Base-by-base conservation (phyloP, 768 basidiomycete genomes). In the Boletus coccyginus region DNA sequence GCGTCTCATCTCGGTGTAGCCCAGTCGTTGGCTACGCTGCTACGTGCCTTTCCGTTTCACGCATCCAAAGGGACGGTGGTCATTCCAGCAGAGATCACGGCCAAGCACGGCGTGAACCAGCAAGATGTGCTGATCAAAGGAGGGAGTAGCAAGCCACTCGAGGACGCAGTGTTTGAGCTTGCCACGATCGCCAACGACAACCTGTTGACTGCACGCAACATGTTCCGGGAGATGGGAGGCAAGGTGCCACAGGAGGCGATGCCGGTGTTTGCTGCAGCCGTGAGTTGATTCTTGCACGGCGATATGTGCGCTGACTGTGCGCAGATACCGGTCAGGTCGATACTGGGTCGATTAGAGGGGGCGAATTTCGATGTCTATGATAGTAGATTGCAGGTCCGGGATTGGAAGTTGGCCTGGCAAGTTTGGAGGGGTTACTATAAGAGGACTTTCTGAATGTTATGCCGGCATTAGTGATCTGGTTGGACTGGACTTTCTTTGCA, bases 121-220 rank as follows among this genome's bases (percentile, higher is more conserved):
- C 90, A 94, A 67, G 86, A 90, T 16, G 84, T 94, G 16, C 85
- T 92, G 65, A 78, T 83, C 43, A 73, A 74, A 33, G 84, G 85
- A 6, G 63, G 58, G 42, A 62, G 74, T 11, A 84, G 85, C 43
- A 70, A 79, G 46, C 88, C 83, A 2, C 75, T 94, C 16, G 83
- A 83, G 47, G 86, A 91, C 56, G 91, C 92, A 0, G 87, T 90
- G 31, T 94, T 83, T 65, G 90, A 92, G 64, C 85, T 93, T 70
- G 92, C 92, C 35, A 86, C 84, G 10, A 68, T 86, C 24, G 92
- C 89, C 31, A 88, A 92, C 70, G 90, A 92, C 71, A 84, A 94
- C 68, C 68, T 94, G 60, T 71, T 81, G 55, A 89, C 88, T 3
- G 90, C 90, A 17, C 81, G 88, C 17, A 78, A 81, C 50, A 85